Percentiles rank a stretch among this genome's conserved stretches.
Conservation (phyloP, 2,329 filamentous ascomycete species). For the Penicillium sp. region DNA sequence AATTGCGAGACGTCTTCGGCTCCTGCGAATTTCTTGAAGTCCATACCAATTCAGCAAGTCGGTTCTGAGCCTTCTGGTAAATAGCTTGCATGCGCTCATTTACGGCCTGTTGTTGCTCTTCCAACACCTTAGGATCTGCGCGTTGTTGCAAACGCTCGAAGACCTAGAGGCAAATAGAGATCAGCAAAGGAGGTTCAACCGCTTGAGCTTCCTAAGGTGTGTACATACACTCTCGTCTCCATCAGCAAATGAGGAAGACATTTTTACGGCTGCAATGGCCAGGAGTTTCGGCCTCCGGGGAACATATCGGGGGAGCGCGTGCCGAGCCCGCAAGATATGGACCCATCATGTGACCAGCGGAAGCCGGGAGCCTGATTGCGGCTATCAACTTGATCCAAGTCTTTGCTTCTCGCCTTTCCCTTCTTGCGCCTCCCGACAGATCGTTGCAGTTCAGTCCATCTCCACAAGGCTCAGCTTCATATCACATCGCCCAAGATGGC, state of each 20-base stretch:
- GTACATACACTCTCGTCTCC: slow-evolving; percentile 42
- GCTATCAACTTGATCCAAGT: neutral
- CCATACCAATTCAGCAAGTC: slow-evolving; percentile 62
- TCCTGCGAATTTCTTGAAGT: neutral
- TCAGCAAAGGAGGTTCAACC: slow-evolving; percentile 9
- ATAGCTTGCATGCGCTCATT: slow-evolving; percentile 57
- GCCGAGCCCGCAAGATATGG: slow-evolving; percentile 20
- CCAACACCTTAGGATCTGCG: slow-evolving; percentile 56
- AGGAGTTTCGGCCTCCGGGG: slow-evolving; percentile 17
- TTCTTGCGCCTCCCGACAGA: neutral
- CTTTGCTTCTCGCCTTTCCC: neutral
- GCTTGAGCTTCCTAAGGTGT: neutral
- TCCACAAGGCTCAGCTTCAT: neutral
- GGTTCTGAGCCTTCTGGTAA: slow-evolving; percentile 59
- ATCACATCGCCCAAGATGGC: slow-evolving; percentile 54
- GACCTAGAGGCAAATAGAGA: slow-evolving; percentile 26
- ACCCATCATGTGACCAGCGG: slow-evolving; percentile 12
- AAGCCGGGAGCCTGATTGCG: slow-evolving; percentile 20
- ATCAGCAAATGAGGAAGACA: slow-evolving; percentile 43
- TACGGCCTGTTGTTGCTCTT: slow-evolving; percentile 58
- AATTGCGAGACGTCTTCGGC: neutral
- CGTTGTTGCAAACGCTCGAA: slow-evolving; percentile 45
- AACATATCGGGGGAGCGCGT: slow-evolving; percentile 16
- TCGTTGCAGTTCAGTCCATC: neutral
- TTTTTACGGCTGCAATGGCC: slow-evolving; percentile 39